Conservation (phyloP, 257 asterid genomes). For the Capsicum baccatum region DNA sequence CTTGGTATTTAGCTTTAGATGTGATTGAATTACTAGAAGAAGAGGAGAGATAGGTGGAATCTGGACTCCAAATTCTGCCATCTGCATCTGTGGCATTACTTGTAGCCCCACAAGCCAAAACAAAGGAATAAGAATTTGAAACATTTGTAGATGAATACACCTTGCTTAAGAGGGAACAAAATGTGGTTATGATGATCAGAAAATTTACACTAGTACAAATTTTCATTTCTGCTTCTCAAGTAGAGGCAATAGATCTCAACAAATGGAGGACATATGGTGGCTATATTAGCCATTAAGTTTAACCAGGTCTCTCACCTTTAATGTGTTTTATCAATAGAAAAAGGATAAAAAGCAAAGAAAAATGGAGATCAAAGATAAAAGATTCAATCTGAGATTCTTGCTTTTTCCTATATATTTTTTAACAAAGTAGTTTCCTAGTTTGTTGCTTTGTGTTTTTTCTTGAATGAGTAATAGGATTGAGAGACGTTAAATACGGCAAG, state of each 20-base stretch:
- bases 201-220: neutral
- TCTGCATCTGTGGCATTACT: slow-evolving; percentile 45
- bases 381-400: neutral
- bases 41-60: slow-evolving; percentile 43
- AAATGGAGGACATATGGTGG: neutral
- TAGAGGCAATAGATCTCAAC: neutral
- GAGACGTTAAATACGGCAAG: neutral
- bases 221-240: slow-evolving; percentile 1
- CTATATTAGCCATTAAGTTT: neutral
- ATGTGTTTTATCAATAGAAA: neutral
- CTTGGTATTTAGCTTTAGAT: slow-evolving; percentile 56
- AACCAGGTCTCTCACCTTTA: neutral
- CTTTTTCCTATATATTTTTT: neutral
- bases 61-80: slow-evolving; percentile 64
- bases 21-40: slow-evolving; percentile 38
- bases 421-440: neutral
- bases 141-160: slow-evolving; percentile 13
- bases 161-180: slow-evolving; percentile 5
- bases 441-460: neutral
- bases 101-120: slow-evolving; percentile 67
- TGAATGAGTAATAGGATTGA: slow-evolving; percentile 12
- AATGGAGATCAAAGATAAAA: slow-evolving; percentile 3
- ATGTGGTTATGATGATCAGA: slow-evolving; percentile 19
- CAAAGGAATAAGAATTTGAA: slow-evolving; percentile 42
- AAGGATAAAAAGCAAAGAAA: neutral